Evolutionary conservation across 768 basidiomycete genomes (phyloP).

Genomic region (Leccinum subtestaceum): DNA sequence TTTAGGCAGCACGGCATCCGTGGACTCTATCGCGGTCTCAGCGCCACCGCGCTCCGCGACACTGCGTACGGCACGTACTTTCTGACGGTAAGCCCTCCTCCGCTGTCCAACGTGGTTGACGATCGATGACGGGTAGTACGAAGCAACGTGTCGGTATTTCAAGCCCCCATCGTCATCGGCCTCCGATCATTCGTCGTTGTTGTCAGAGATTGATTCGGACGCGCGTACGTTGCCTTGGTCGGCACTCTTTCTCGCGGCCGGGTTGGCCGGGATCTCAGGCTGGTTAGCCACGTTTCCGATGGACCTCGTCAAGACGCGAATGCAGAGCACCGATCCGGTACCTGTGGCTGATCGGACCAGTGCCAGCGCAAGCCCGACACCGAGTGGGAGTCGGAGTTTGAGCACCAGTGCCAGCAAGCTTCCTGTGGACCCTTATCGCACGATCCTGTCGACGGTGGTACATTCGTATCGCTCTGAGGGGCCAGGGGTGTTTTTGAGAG

Average conservation of each 20-base stretch:
- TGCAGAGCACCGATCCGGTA: constrained; percentile 52
- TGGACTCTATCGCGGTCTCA: constrained; percentile 76
- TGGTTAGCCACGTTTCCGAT: constrained; percentile 85
- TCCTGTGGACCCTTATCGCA: constrained; percentile 52
- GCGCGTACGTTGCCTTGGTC: constrained; percentile 44
- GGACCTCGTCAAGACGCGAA: constrained; percentile 87
- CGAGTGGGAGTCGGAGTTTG: neutral
- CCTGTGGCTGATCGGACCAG: neutral
- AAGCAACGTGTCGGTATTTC: constrained; percentile 57
- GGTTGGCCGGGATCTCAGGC: constrained; percentile 69
- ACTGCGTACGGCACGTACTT: constrained; percentile 87
- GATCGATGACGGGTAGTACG: constrained; percentile 45
- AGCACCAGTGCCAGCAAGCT: neutral
- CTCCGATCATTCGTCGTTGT: constrained; percentile 35
- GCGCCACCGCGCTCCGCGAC: constrained; percentile 73
- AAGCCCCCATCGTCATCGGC: constrained; percentile 19
- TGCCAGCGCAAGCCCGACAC: neutral
- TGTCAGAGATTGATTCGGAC: constrained; percentile 41
- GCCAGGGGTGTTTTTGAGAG: constrained; percentile 64
- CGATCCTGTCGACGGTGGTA: constrained; percentile 54
- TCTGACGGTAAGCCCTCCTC: constrained; percentile 50
- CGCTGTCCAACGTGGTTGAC: neutral
- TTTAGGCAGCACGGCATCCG: constrained; percentile 52
- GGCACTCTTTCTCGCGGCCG: constrained; percentile 69
- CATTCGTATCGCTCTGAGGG: constrained; percentile 68